Evolutionary conservation across 495 filamentous ascomycete genomes (phyloP).

Genomic region (Hamigera avellanea): DNA sequence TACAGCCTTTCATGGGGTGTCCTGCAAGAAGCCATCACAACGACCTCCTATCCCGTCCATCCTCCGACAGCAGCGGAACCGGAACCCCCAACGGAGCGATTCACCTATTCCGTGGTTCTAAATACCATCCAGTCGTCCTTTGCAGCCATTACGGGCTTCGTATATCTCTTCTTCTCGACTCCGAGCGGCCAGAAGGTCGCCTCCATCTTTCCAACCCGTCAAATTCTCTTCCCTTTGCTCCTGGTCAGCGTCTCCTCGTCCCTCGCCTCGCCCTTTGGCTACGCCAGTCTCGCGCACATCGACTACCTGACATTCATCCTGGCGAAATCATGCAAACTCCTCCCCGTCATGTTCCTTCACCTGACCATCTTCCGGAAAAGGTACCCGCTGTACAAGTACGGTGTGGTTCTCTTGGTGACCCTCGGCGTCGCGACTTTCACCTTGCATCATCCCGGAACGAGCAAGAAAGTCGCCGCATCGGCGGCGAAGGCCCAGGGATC

Average conservation of each 20-base stretch:
- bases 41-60: slow-evolving; percentile 58
- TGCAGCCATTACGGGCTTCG: slow-evolving; percentile 65
- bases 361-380: slow-evolving; percentile 80
- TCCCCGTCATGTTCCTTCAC: slow-evolving; percentile 95
- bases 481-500: slow-evolving; percentile 37
- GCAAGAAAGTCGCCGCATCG: slow-evolving; percentile 49
- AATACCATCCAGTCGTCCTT: slow-evolving; percentile 94
- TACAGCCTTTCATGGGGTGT: slow-evolving; percentile 87
- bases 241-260: slow-evolving; percentile 80
- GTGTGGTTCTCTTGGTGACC: slow-evolving; percentile 82
- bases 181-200: slow-evolving; percentile 43
- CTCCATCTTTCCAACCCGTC: slow-evolving; percentile 59
- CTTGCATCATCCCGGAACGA: slow-evolving; percentile 63
- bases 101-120: slow-evolving; percentile 86
- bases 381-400: slow-evolving; percentile 95
- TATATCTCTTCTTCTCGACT: slow-evolving; percentile 65
- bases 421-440: slow-evolving; percentile 92
- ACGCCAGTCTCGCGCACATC: slow-evolving; percentile 84
- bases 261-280: slow-evolving; percentile 88
- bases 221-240: slow-evolving; percentile 66
- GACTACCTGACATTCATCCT: slow-evolving; percentile 99
- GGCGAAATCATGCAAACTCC: slow-evolving; percentile 93
- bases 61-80: slow-evolving; percentile 30
- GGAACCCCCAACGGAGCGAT: slow-evolving; percentile 50
- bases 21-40: slow-evolving; percentile 95